Evolutionary conservation across 2,329 filamentous ascomycete genomes (phyloP), one percentile per base, ranked within the genome.

Genomic region (Apiospora kogelbergensis): DNA sequence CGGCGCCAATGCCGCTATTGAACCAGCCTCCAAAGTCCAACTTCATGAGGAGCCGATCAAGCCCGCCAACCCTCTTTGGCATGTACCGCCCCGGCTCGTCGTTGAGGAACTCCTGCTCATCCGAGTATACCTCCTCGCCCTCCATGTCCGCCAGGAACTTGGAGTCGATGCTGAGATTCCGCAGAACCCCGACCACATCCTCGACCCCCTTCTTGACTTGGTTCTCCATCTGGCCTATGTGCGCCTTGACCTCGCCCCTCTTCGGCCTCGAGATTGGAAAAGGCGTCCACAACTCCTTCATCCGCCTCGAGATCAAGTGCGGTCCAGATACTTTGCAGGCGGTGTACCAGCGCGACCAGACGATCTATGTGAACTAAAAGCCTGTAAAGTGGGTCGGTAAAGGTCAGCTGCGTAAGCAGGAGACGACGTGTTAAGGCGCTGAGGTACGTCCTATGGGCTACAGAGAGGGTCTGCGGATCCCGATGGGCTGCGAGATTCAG

Each of bases 41-140:
- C 83, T 97, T 97, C 93, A 97, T 97, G 77, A 98, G 80, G 77
- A 98, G 80, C 69, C 93, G 85, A 81, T 97, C 94, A 63, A 98
- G 89, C 0, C 94, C 93, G 0, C 93, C 93, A 3, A 93, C 88
- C 70, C 91, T 89, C 71, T 89, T 86, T 0, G 93, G 91, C 40
- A 90, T 85, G 78, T 93, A 97, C 71, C 80, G 80, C 0, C 82
- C 84, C 46, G 83, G 84, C 11, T 67, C 73, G 5, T 57, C 66
- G 15, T 65, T 69, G 15, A 75, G 74, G 2, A 78, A 26, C 3
- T 70, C 68, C 22, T 68, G 70, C 41, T 77, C 78, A 41, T 78
- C 79, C 30, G 66, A 68, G 5, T 71, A 72, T 6, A 63, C 60
- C n/a, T 22, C 71, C 11, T 73, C 76, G 6, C 74, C 77, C 70